Evolutionary conservation across 179 eudicot species (phyloP).

Genomic region (Sideroxylon spinosum): DNA sequence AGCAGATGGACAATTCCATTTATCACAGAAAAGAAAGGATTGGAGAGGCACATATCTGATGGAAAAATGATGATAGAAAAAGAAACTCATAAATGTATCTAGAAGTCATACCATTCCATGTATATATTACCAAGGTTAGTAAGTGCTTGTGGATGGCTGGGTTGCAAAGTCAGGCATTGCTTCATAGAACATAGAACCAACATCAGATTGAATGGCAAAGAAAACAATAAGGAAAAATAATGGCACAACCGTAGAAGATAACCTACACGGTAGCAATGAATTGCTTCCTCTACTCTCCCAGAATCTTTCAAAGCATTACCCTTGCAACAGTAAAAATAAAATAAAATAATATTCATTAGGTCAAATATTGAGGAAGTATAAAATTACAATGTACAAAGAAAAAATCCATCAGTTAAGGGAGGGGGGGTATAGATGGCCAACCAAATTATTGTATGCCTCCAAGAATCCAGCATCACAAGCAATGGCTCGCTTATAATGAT

Average conservation of each 20-base stretch:
- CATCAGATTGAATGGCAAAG: background rate
- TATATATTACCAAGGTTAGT: conserved; percentile 96
- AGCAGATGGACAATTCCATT: background rate
- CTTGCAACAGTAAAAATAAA: conserved; percentile 30
- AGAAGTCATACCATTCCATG: conserved; percentile 75
- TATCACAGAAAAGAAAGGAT: background rate
- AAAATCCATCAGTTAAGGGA: background rate
- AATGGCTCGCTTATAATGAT: conserved; percentile 79
- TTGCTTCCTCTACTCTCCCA: conserved; percentile 84
- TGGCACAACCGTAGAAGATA: conserved; percentile 11
- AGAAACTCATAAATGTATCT: conserved; percentile 9
- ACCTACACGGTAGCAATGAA: conserved; percentile 75
- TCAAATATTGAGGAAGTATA: background rate
- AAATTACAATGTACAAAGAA: background rate
- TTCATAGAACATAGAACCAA: conserved; percentile 28
- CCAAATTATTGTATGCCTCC: conserved; percentile 97
- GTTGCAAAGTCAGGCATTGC: conserved; percentile 92
- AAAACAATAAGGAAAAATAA: conserved; percentile 8
- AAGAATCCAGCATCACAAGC: conserved; percentile 73
- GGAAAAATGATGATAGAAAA: background rate
- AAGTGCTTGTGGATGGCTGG: conserved; percentile 92
- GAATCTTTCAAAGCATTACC: conserved; percentile 94
- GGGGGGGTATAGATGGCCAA: conserved; percentile 22
- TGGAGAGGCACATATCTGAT: background rate
- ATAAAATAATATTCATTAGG: conserved; percentile 2